phyloP scores from a whole-genome alignment of 2,329 filamentous ascomycete genomes.

The Apiospora phragmitis region DNA sequence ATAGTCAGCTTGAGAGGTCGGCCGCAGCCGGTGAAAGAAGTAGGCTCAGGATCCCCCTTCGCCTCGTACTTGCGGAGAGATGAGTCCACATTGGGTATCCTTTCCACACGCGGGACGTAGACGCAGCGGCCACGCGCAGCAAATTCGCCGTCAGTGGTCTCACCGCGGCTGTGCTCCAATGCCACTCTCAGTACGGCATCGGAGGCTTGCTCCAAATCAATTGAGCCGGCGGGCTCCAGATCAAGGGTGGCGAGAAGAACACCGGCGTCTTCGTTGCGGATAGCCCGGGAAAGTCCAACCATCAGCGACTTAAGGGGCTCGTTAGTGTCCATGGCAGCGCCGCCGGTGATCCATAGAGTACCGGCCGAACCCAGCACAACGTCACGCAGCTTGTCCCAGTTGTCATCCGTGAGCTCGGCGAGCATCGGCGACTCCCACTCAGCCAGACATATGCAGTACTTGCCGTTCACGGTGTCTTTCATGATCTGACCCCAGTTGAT shows the following conservation, averaged over 20 bases:
- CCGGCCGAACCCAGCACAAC: neutral
- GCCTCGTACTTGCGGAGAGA: neutral
- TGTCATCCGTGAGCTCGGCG: neutral
- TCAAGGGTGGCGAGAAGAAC: constrained; percentile 3
- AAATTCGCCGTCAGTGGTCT: neutral
- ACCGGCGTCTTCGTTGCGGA: constrained; percentile 8
- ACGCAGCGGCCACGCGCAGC: neutral
- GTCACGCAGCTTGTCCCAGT: neutral
- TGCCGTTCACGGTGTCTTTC: neutral
- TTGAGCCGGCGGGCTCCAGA: neutral
- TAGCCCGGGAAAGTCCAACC: constrained; percentile 3
- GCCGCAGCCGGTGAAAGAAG: neutral
- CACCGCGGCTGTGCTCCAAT: neutral
- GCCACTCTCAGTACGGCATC: neutral
- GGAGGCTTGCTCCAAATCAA: neutral
- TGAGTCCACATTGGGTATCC: neutral
- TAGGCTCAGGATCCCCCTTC: neutral
- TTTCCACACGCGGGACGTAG: neutral
- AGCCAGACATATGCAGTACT: neutral
- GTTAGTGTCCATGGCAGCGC: neutral
- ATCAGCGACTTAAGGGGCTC: constrained; percentile 8
- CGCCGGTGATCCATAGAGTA: constrained; percentile 9
- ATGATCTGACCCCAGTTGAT: neutral
- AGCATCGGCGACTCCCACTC: neutral
- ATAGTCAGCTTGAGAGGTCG: constrained; percentile 26